Percentiles rank a stretch among this genome's conserved stretches.
These are phyloP conservation scores for Paragyromitra xinjiangensis DNA, from an alignment of 495 filamentous ascomycete species.

Conservation along the genomic window DNA sequence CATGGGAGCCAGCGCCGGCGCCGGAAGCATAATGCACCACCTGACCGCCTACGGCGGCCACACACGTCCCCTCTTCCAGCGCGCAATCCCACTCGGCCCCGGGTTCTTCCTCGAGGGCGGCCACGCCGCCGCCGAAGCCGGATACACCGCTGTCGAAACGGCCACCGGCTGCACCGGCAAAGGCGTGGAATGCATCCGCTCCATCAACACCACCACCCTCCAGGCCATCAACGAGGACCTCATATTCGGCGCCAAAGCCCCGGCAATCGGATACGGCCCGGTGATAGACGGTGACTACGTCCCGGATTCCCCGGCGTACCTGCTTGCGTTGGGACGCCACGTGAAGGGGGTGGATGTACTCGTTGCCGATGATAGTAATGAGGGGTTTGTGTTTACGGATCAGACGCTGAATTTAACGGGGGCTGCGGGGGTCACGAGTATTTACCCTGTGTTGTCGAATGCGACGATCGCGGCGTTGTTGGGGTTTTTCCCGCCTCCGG, in stretches of 20 bases:
- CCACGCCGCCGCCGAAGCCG: background rate
- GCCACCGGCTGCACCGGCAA: constrained; percentile 21
- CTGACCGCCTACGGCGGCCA: constrained; percentile 33
- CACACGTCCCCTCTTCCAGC: background rate
- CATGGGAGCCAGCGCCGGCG: constrained; percentile 74
- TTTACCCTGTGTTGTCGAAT: constrained; percentile 17
- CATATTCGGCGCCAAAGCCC: background rate
- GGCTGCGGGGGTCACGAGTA: background rate
- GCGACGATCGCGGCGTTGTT: constrained; percentile 8
- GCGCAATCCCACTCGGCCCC: background rate
- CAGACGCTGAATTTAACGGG: background rate
- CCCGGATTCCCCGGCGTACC: constrained; percentile 64
- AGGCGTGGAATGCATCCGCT: constrained; percentile 40
- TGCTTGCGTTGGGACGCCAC: constrained; percentile 66
- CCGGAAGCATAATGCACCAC: constrained; percentile 60
- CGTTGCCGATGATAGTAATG: constrained; percentile 51
- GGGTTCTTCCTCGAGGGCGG: background rate
- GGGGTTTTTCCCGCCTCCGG: constrained; percentile 59
- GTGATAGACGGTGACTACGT: constrained; percentile 68
- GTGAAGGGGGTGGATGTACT: constrained; percentile 66
- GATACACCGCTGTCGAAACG: background rate
- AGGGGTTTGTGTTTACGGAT: constrained; percentile 13
- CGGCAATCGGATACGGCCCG: constrained; percentile 62
- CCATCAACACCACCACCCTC: background rate
- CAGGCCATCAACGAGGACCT: background rate